phyloP scores from a whole-genome alignment of 2,329 filamentous ascomycete genomes.

The Penicillium sp. region DNA sequence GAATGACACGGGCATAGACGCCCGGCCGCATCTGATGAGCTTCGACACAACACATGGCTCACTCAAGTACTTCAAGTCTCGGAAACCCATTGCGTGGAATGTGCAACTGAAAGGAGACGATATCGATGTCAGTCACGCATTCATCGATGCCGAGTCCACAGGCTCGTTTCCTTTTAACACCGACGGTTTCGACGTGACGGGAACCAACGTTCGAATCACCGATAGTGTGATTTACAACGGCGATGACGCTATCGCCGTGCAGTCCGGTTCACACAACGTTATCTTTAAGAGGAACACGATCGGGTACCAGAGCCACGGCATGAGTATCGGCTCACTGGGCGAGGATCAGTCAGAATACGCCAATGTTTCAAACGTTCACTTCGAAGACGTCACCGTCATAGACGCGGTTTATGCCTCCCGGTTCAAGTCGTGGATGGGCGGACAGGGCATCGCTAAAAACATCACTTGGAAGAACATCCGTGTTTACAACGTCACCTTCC shows the following conservation, averaged over 20 bases:
- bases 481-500: constrained; percentile 47
- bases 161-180: constrained; percentile 46
- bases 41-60: constrained; percentile 39
- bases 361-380: constrained; percentile 44
- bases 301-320: constrained; percentile 46
- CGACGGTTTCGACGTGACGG: constrained; percentile 33
- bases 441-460: constrained; percentile 44
- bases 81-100: constrained; percentile 47
- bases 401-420: constrained; percentile 44
- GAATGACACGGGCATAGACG: constrained; percentile 39
- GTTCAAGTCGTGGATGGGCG: constrained; percentile 48
- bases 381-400: constrained; percentile 45
- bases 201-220: constrained; percentile 28
- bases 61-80: constrained; percentile 43
- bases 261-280: constrained; percentile 40
- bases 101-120: constrained; percentile 41
- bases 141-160: constrained; percentile 41
- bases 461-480: constrained; percentile 47
- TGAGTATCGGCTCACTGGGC: constrained; percentile 47
- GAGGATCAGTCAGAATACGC: constrained; percentile 35
- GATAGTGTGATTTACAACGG: constrained; percentile 43
- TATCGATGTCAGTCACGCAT: constrained; percentile 41
- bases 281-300: constrained; percentile 42
- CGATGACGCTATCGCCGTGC: constrained; percentile 45
- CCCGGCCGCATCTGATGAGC: constrained; percentile 43